Evolutionary conservation across 441 rosid species (phyloP).

Genomic region (Caryocar brasiliense): DNA sequence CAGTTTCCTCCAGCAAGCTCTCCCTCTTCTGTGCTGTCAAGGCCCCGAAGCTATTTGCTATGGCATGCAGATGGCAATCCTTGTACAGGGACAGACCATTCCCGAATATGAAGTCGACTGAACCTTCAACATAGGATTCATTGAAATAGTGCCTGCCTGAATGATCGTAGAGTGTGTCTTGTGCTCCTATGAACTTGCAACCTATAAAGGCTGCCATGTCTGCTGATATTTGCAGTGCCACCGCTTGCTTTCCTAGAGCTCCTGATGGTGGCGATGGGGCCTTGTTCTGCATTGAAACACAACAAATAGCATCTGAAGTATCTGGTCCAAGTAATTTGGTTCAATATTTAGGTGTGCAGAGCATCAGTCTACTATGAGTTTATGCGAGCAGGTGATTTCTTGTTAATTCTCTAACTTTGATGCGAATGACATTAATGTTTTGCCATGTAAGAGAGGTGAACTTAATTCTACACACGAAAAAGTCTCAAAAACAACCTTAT

Average conservation of each 20-base stretch:
- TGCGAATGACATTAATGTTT: too few relatives aligned
- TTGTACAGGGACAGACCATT: conserved; percentile 36
- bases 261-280: conserved; percentile 43
- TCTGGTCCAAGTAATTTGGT: neutral
- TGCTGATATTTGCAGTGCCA: conserved; percentile 43
- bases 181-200: conserved; percentile 37
- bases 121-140: conserved; percentile 42
- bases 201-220: conserved; percentile 39
- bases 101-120: conserved; percentile 45
- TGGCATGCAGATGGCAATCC: conserved; percentile 42
- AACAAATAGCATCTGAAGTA: neutral
- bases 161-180: conserved; percentile 47
- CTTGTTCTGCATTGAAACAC: conserved; percentile 22
- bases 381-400: too few relatives aligned
- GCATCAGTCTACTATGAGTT: too few relatives aligned
- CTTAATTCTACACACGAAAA: too few relatives aligned
- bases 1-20: conserved; percentile 44
- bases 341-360: too few relatives aligned
- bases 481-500: too few relatives aligned
- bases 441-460: too few relatives aligned
- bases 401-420: too few relatives aligned
- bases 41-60: conserved; percentile 34
- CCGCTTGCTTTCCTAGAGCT: conserved; percentile 41
- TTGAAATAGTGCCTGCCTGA: conserved; percentile 40
- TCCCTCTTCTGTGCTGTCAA: conserved; percentile 45